Base-by-base conservation (phyloP, 2,329 filamentous ascomycete species). In the Aspergillus sp. region DNA sequence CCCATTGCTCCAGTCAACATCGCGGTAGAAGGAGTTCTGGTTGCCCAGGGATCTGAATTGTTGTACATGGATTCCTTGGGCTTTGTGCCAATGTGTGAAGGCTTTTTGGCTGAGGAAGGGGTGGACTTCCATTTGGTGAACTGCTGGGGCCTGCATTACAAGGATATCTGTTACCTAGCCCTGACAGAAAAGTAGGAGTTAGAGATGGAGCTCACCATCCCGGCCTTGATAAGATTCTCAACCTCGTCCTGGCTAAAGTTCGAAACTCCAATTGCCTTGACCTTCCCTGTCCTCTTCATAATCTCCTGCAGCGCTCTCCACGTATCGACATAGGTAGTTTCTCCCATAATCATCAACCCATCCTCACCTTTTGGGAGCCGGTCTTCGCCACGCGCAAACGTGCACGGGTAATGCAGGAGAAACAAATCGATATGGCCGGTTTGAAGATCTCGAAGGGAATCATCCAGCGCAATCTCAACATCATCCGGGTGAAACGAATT, bases 81-180 rank as follows among this genome's bases (percentile, higher is more conserved):
- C 66, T 33, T 70, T 70, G 68, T 80, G 82, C 70, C 78, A 83
- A 12, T 78, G 72, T 2, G 84, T 68, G 8, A 88, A 74, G 5
- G 79, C 74, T 6, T 58, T 63, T 9, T 63, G 61, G 14, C 60
- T 56, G 2, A 88, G 75, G 68, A 86, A 87, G 0, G 85, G 84
- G 65, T 88, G 84, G 54, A 83, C 82, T 67, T 88, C 85, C 64
- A 88, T 84, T 70, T 88, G 85, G 69, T 88, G 87, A 60, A 84
- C 80, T 0, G 82, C 83, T 0, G 86, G 86, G 0, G 52, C 46
- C 79, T 72, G 49, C 68, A 70, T 8, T 45, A 11, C 23, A 19
- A 9, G 81, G 2, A 33, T 37, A 44, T 21, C 15, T 11, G 23
- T 35, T 48, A 48, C 23, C 21, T 31, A n/a, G 8, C 12, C 11